Conservation (phyloP, 2,329 filamentous ascomycete genomes). For the Cercospora janseana region DNA sequence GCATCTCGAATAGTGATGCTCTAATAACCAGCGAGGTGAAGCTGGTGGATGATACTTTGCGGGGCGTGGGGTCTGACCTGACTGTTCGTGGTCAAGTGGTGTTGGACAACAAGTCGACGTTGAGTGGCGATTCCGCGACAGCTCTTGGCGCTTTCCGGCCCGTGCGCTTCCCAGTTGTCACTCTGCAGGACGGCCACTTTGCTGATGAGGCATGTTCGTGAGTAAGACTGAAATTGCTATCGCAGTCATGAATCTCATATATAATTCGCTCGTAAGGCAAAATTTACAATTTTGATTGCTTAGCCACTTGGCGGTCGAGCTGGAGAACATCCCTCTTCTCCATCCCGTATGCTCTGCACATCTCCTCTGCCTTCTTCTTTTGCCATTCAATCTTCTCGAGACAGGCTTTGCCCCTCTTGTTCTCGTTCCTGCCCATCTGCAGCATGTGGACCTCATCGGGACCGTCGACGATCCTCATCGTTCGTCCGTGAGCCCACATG, state of each 20-base stretch:
- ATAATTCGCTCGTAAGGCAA: background rate
- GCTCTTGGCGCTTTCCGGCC: too few relatives aligned
- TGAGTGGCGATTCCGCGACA: background rate
- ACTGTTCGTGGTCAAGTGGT: background rate
- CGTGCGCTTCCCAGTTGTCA: too few relatives aligned
- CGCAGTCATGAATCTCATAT: background rate
- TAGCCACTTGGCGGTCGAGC: conserved; percentile 38
- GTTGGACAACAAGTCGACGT: background rate
- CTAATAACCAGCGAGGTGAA: background rate
- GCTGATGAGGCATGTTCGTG: background rate
- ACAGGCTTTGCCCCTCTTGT: conserved; percentile 59
- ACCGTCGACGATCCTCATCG: conserved; percentile 59
- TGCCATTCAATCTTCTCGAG: conserved; percentile 63
- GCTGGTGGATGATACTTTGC: background rate
- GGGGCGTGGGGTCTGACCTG: too few relatives aligned
- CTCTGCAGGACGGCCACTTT: background rate
- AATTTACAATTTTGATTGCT: conserved; percentile 43
- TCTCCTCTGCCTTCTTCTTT: conserved; percentile 61
- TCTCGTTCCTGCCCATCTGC: conserved; percentile 79
- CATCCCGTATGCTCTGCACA: conserved; percentile 61
- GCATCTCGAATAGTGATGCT: conserved; percentile 1
- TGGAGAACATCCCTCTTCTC: conserved; percentile 44
- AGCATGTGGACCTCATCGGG: conserved; percentile 91
- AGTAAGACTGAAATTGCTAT: background rate
- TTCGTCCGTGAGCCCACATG: conserved; percentile 38